A percentile compares a stretch with the other conserved stretches of the same genome.
Conservation (phyloP, 2,329 filamentous ascomycete species). For the Zasmidium citrigriseum region DNA sequence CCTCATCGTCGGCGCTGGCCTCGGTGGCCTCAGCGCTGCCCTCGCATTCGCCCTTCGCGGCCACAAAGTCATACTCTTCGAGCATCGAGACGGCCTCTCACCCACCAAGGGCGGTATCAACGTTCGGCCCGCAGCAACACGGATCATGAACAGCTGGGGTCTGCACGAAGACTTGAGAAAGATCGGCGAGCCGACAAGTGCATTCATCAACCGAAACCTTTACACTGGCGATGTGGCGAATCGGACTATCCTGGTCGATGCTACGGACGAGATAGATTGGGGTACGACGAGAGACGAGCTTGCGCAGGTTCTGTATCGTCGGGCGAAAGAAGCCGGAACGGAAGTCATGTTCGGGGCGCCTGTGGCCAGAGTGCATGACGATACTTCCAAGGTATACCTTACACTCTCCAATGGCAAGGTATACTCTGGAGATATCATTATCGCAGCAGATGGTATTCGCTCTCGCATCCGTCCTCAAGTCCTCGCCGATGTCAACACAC, state of each 20-base stretch:
- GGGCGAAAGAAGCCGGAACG: background rate
- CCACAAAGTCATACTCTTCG: slow-evolving; percentile 9
- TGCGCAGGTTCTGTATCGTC: background rate
- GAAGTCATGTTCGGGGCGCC: slow-evolving; percentile 1
- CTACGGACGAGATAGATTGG: slow-evolving; percentile 5
- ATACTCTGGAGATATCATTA: slow-evolving; percentile 3
- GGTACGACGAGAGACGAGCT: slow-evolving; percentile 1
- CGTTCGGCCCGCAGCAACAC: slow-evolving; percentile 9
- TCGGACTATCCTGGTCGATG: background rate
- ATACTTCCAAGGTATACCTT: background rate
- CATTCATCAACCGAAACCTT: slow-evolving; percentile 2
- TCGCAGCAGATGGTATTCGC: slow-evolving; percentile 7
- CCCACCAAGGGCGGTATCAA: slow-evolving; percentile 9
- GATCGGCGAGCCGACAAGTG: slow-evolving; percentile 1
- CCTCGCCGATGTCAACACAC: background rate
- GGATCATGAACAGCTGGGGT: slow-evolving; percentile 7
- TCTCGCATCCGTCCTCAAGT: slow-evolving; percentile 4
- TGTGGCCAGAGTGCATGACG: background rate
- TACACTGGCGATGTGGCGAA: background rate
- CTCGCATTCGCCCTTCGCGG: slow-evolving; percentile 7
- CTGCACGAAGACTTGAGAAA: background rate
- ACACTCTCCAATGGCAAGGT: slow-evolving; percentile 1
- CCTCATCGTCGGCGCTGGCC: slow-evolving; percentile 10
- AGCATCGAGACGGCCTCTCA: background rate
- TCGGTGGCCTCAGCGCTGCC: slow-evolving; percentile 10